These are phyloP conservation scores for Zygosaccharomyces rouxii DNA, from an alignment of 805 yeast genomes.

Conservation along the genomic window DNA sequence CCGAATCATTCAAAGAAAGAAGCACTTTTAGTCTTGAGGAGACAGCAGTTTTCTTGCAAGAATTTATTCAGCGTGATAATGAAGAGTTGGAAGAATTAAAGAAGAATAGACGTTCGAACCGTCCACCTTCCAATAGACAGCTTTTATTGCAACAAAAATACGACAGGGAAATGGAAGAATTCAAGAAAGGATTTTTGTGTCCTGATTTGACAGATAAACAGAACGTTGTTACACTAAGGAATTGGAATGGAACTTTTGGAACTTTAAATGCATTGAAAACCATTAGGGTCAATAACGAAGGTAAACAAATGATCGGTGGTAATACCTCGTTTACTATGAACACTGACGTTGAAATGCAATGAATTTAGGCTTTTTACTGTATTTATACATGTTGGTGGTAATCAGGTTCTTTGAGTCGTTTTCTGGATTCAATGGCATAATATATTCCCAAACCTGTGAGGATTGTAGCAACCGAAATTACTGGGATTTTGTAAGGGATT, in stretches of 20 bases:
- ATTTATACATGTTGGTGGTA: neutral
- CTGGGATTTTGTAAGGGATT: neutral
- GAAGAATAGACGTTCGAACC: slow-evolving; percentile 70
- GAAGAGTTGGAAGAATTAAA: slow-evolving; percentile 66
- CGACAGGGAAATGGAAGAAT: slow-evolving; percentile 59
- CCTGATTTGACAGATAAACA: slow-evolving; percentile 66
- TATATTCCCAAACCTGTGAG: neutral
- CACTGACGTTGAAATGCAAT: slow-evolving; percentile 25
- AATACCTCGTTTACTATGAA: slow-evolving; percentile 2
- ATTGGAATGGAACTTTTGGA: slow-evolving; percentile 83
- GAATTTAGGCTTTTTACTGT: neutral
- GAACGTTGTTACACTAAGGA: slow-evolving; percentile 55
- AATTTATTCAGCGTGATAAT: slow-evolving; percentile 63
- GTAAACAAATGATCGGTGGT: slow-evolving; percentile 27
- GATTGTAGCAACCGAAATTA: neutral
- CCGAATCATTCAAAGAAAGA: slow-evolving; percentile 38
- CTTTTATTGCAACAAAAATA: slow-evolving; percentile 57
- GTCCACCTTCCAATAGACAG: slow-evolving; percentile 76
- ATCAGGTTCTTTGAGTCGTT: neutral
- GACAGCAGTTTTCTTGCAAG: slow-evolving; percentile 54
- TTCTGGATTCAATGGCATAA: neutral
- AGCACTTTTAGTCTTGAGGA: slow-evolving; percentile 51
- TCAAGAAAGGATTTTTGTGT: slow-evolving; percentile 59
- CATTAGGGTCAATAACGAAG: slow-evolving; percentile 32
- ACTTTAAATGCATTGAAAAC: slow-evolving; percentile 62